Conservation (phyloP, 371 early-diverging fungal species). For the Capillidium heterosporum region DNA sequence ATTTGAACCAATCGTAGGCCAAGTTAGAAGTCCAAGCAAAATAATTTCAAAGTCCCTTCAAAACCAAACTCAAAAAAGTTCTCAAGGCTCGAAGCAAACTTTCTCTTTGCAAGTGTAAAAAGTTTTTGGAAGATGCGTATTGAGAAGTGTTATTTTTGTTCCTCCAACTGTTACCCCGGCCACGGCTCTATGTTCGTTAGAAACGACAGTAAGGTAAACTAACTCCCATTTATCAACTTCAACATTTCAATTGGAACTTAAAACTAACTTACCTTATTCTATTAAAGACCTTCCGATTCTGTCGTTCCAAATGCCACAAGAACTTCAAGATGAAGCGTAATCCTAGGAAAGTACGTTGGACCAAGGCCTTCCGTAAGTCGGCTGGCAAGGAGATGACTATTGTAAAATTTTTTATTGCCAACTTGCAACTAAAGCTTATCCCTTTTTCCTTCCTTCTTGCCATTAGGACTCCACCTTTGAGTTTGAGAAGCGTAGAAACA, state of each 20-base stretch:
- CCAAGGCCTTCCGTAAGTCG: conserved; percentile 96
- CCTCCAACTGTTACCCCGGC: conserved; percentile 95
- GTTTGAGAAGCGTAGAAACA: conserved; percentile 95
- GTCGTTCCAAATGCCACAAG: conserved; percentile 97
- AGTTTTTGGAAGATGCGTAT: conserved; percentile 60
- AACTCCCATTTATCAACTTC: not conserved
- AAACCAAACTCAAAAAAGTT: too few relatives aligned
- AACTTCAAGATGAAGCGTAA: conserved; percentile 99
- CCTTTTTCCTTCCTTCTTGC: not conserved
- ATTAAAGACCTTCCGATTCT: conserved; percentile 80
- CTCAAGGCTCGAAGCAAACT: too few relatives aligned
- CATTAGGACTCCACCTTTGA: conserved; percentile 81
- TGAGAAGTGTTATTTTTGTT: conserved; percentile 99
- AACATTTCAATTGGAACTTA: not conserved
- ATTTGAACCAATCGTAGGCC: too few relatives aligned
- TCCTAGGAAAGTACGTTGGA: conserved; percentile 98
- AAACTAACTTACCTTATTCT: not conserved
- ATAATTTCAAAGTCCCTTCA: too few relatives aligned
- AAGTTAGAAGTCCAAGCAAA: too few relatives aligned
- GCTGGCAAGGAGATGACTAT: conserved; percentile 98
- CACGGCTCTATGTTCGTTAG: conserved; percentile 98
- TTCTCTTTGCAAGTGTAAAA: too few relatives aligned
- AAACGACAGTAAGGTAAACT: conserved; percentile 81
- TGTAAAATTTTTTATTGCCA: conserved; percentile 25
- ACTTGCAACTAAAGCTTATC: not conserved